Base-by-base conservation (phyloP, 306 rosid genomes). In the Lathyrus tuberosus region DNA sequence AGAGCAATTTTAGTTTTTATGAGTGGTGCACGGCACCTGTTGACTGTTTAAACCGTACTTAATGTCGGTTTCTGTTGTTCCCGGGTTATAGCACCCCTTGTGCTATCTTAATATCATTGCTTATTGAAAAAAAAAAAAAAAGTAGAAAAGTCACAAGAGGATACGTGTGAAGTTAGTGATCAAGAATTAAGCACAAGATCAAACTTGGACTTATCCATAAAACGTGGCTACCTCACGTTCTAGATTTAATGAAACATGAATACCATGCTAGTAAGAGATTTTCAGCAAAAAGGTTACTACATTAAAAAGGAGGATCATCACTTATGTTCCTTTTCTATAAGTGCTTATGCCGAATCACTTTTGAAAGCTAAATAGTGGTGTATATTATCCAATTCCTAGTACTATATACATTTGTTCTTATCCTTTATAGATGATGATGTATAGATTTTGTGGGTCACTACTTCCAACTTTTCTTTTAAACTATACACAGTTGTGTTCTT, bases 151-250 rank as follows among this genome's bases (percentile, higher is more conserved):
- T 54, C 38, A 7, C 48, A 66, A 3, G 18, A 2, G 8, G 30
- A 63, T 41, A 52, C 78, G 31, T 58, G 74, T 71, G 8, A 4
- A 38, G 60, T 40, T 72, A 7, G 18, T 38, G 35, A 78, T 67
- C 44, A 58, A 78, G 69, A 65, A 64, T 8, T 12, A 15, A 62
- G 3, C 10, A 26, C 17, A 59, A 60, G 59, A 70, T 30, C 8
- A 16, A 30, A 61, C 44, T 35, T 73, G 76, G 56, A 73, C 12
- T 52, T 53, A 68, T 79, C 72, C 68, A 43, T 9, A 60, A 67
- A 65, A 71, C 12, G 73, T 65, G 73, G 74, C 9, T 20, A 8
- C 35, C 6, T 3, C 37, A 8, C 57, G 57, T 49, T 35, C n/a
- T 44, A 22, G 68, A 71, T 64, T 64, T 46, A 46, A 77, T 20